phyloP scores from a whole-genome alignment of 1,284 basidiomycete genomes.

The Xerocomus minutiporus region DNA sequence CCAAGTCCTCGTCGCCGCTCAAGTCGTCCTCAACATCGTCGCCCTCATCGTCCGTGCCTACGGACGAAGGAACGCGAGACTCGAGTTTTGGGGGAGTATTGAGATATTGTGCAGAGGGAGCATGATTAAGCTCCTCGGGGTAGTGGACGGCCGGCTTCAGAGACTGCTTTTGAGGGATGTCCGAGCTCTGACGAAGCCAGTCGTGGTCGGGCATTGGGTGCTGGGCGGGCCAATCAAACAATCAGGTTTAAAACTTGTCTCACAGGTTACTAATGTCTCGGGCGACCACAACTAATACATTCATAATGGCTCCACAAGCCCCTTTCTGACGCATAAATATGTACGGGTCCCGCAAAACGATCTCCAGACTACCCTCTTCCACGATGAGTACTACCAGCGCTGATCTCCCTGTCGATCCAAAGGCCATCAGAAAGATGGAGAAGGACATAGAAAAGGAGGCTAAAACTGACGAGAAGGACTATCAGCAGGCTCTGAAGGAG shows the following conservation, averaged over 20 bases:
- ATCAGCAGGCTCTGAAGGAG: not conserved
- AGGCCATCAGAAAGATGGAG: constrained; percentile 33
- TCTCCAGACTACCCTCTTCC: not conserved
- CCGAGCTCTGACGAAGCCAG: constrained; percentile 13
- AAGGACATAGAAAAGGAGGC: not conserved
- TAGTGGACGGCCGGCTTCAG: constrained; percentile 51
- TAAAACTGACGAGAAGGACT: constrained; percentile 42
- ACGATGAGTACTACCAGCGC: not conserved
- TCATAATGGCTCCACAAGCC: not conserved
- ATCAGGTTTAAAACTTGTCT: not conserved
- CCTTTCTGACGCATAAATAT: not conserved
- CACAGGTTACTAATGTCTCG: not conserved
- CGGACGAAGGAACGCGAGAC: constrained; percentile 45
- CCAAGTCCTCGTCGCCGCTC: constrained; percentile 69
- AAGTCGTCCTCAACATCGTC: constrained; percentile 53
- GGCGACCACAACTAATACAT: not conserved
- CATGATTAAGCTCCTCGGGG: constrained; percentile 36
- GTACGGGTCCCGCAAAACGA: not conserved
- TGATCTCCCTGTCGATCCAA: constrained; percentile 14
- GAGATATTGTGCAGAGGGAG: constrained; percentile 22
- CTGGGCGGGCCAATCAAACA: not conserved
- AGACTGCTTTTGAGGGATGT: constrained; percentile 10
- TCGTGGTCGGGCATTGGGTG: constrained; percentile 17
- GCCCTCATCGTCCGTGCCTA: constrained; percentile 57
- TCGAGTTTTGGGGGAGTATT: constrained; percentile 27